Evolutionary conservation across 352 stramenopile genomes (phyloP).

Genomic region (Saprolegnia parasitica): DNA sequence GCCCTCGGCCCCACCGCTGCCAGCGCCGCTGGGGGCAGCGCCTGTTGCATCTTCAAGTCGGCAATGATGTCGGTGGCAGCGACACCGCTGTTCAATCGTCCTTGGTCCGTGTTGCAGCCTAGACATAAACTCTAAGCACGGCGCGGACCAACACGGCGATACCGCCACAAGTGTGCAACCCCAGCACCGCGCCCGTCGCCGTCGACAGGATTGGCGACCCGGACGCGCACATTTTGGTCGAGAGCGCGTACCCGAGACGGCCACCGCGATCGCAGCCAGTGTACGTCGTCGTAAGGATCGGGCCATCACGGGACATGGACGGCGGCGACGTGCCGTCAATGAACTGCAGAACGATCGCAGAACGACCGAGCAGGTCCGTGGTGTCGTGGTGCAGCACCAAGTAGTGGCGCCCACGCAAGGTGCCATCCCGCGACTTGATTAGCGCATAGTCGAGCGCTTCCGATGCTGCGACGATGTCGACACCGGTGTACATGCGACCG

Average conservation of each 20-base stretch:
- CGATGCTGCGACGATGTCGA: background rate
- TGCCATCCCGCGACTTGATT: background rate
- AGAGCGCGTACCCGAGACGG: constrained; percentile 4
- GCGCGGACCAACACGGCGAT: background rate
- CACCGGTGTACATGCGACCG: background rate
- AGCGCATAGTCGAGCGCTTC: constrained; percentile 16
- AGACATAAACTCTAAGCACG: background rate
- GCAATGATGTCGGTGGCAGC: background rate
- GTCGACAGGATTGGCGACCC: constrained; percentile 10
- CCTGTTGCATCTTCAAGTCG: background rate
- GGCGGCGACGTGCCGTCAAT: background rate
- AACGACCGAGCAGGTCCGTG: background rate
- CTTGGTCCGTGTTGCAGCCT: background rate
- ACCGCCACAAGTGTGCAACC: constrained; percentile 22
- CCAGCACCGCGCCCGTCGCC: background rate
- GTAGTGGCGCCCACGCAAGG: background rate
- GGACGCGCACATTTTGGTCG: background rate
- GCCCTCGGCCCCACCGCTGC: background rate
- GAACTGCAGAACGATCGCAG: background rate
- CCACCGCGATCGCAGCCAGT: constrained; percentile 8
- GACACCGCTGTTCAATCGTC: background rate
- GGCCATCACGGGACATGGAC: background rate
- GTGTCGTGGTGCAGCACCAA: background rate
- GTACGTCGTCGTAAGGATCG: constrained; percentile 1
- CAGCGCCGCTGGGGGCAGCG: background rate